A percentile compares a stretch with the other conserved stretches of the same genome.
phyloP scores from a whole-genome alignment of 1,139 yeast genomes.

The Sugiyamaella paludigena region DNA sequence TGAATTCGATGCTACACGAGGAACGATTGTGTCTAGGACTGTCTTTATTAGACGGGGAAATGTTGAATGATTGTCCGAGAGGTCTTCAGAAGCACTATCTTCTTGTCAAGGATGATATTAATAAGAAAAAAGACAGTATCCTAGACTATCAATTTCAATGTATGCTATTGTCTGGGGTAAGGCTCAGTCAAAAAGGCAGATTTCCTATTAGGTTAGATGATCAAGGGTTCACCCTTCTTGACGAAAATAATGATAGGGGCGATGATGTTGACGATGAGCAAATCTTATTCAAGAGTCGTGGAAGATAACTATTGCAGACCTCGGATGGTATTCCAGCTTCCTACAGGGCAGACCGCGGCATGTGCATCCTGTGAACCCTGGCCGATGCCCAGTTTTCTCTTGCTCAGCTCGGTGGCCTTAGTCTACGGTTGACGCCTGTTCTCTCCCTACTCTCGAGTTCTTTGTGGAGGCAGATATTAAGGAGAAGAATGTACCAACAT shows the following conservation, averaged over 20 bases:
- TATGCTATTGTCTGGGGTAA: slow-evolving; percentile 14
- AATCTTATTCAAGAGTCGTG: slow-evolving; percentile 11
- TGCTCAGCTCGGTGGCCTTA: too few species aligned
- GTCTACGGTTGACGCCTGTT: too few species aligned
- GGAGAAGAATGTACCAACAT: too few species aligned
- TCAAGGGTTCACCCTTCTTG: too few species aligned
- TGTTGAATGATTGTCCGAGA: slow-evolving; percentile 22
- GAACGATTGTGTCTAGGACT: slow-evolving; percentile 18
- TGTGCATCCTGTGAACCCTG: too few species aligned
- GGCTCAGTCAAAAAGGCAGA: slow-evolving; percentile 7
- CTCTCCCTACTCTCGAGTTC: too few species aligned
- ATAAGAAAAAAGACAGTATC: background rate
- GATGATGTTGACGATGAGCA: slow-evolving; percentile 14
- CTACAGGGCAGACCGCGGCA: too few species aligned
- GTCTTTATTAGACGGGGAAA: slow-evolving; percentile 13
- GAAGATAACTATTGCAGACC: background rate
- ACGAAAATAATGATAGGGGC: background rate
- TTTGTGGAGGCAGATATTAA: too few species aligned
- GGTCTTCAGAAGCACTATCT: slow-evolving; percentile 17
- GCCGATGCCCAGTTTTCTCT: too few species aligned
- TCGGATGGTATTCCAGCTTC: too few species aligned
- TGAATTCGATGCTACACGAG: slow-evolving; percentile 13
- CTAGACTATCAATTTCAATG: slow-evolving; percentile 13
- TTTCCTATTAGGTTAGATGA: too few species aligned
- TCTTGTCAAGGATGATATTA: background rate